Evolutionary conservation across 371 early-diverging fungal species (phyloP), one percentile per base, ranked within the genome.

Genomic region (Mortierella sp.): DNA sequence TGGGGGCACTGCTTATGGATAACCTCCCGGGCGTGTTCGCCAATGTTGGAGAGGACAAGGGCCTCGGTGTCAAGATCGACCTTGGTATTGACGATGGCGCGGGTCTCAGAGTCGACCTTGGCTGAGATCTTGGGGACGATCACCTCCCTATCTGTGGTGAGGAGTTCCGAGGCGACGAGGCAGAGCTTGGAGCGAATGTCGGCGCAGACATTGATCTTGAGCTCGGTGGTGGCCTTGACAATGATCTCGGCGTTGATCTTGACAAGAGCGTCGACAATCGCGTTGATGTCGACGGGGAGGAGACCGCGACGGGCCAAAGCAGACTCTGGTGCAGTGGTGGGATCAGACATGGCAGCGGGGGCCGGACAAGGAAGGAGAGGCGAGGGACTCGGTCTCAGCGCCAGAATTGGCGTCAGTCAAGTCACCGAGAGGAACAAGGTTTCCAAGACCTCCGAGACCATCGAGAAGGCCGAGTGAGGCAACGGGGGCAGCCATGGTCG

Each of bases 151-250:
- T 76, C 61, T 21, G 57, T 31, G 21, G 71, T 28, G 11, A 76
- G n/a, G 26, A 73, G 57, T 21, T 73, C 81, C 14, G 69, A 28
- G 31, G 77, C 51, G 53, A 64, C 28, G n/a, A 76, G 69, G 34
- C 59, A 69, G 71, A 73, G 40, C 53, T 69, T 73, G 71, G 81
- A 50, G 9, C 34, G 73, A n/a, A 76, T 76, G 50, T 81, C 81
- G 26, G 81, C 26, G 70, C 71, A 73, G 54, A 81, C 26, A 16
- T 81, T 59, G 37, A 76, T 13, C 53, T 80, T 81, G 54, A 81
- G 77, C 6, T 81, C 43, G 2, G 59, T 21, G 24, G 70, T 50
- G 5, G 76, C 70, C 72, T 76, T 76, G 61, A 48, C 77, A 11
- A 81, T 44, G 10, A 81, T 24, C 48, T 81, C 67, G 31, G 77